These are phyloP conservation scores for Dioscorea alata DNA, from an alignment of 106 monocot species.

Conservation along the genomic window DNA sequence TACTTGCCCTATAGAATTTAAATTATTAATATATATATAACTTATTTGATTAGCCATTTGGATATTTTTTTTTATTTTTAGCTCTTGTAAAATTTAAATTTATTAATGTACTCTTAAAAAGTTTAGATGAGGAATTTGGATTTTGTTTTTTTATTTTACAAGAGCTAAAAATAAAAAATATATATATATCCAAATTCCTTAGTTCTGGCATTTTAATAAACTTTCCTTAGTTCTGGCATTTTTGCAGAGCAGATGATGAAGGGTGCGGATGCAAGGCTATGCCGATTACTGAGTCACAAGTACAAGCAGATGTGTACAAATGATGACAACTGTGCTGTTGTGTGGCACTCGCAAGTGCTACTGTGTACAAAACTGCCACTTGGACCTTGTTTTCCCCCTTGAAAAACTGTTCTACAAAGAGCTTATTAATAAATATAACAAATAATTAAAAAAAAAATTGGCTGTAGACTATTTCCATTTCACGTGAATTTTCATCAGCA, in stretches of 20 bases:
- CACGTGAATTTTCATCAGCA: background rate
- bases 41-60: no score
- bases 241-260: slow-evolving; percentile 1
- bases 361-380: slow-evolving; percentile 1
- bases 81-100: no score
- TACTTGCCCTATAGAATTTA: no score
- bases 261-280: slow-evolving; percentile 13
- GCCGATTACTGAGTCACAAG: slow-evolving; percentile 13
- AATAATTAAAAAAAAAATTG: background rate
- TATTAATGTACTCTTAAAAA: no score
- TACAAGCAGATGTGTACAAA: slow-evolving; percentile 21
- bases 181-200: no score
- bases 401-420: background rate
- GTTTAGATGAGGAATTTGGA: no score
- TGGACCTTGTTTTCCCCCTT: background rate
- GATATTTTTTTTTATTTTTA: no score
- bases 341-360: slow-evolving; percentile 24
- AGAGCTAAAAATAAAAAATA: no score
- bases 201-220: no score
- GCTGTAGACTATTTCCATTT: background rate
- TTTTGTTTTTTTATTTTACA: no score
- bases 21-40: no score
- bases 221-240: background rate
- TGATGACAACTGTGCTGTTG: slow-evolving; percentile 15
- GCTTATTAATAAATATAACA: background rate